A percentile compares a stretch with the other conserved stretches of the same genome.
These are phyloP conservation scores for Pseudogymnoascus sp. DNA, from an alignment of 2,329 filamentous ascomycete species.

Conservation along the genomic window DNA sequence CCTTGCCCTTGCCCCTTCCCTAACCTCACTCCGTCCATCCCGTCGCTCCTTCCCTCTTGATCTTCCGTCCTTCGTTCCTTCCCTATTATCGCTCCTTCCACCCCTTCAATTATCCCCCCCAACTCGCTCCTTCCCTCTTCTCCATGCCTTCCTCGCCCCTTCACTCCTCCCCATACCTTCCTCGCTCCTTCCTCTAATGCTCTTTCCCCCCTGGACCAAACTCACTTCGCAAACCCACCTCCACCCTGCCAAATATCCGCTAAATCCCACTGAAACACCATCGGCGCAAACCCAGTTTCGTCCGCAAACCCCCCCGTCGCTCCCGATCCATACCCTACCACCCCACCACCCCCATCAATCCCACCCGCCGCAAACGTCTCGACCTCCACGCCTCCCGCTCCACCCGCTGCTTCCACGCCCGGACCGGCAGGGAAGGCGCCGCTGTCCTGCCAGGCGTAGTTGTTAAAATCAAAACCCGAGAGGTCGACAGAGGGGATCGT, in stretches of 20 bases:
- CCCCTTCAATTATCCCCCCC: not conserved
- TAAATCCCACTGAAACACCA: conserved; percentile 7
- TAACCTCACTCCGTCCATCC: not conserved
- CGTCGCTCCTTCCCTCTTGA: not conserved
- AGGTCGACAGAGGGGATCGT: not conserved
- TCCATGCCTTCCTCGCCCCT: not conserved
- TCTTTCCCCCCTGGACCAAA: not conserved
- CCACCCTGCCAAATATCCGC: conserved; percentile 6
- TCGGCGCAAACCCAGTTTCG: not conserved
- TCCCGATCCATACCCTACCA: not conserved
- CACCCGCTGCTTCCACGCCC: not conserved
- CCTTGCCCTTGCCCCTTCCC: not conserved
- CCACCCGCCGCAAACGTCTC: not conserved
- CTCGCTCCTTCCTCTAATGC: not conserved
- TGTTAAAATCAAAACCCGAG: not conserved
- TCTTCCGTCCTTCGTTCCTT: not conserved
- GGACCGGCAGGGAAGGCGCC: not conserved
- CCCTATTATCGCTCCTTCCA: not conserved
- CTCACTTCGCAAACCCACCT: not conserved
- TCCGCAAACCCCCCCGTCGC: not conserved
- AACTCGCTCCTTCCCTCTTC: not conserved
- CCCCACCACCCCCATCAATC: not conserved
- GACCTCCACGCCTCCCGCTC: not conserved
- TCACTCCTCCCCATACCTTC: not conserved
- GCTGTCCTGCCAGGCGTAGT: not conserved